A percentile compares a stretch with the other conserved stretches of the same genome.
Evolutionary conservation across 2,329 filamentous ascomycete species (phyloP).

Genomic region (Trichoderma gracile): DNA sequence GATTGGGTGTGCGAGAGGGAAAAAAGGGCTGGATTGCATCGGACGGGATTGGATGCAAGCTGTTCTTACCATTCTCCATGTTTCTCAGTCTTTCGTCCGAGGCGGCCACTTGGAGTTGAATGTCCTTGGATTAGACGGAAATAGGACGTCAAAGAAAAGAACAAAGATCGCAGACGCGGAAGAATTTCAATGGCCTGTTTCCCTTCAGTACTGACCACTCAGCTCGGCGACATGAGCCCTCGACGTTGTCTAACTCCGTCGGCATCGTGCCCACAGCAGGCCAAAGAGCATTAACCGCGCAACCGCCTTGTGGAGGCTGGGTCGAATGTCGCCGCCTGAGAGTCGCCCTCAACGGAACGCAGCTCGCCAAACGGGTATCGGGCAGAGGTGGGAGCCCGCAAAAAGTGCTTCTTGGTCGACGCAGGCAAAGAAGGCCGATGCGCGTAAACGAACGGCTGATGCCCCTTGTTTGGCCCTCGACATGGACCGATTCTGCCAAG

Average conservation of each 20-base stretch:
- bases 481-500: neutral
- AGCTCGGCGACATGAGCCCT: too few species aligned
- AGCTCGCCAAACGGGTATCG: conserved; percentile 11
- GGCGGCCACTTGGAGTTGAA: too few species aligned
- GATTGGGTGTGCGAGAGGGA: conserved; percentile 11
- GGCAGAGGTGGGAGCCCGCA: neutral
- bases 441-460: neutral
- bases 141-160: too few species aligned
- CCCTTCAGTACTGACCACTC: too few species aligned
- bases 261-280: too few species aligned
- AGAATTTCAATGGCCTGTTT: too few species aligned
- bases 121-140: too few species aligned
- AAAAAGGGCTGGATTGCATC: neutral
- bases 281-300: neutral
- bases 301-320: conserved; percentile 10
- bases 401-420: neutral
- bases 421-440: neutral
- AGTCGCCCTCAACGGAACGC: conserved; percentile 6
- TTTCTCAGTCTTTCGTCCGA: too few species aligned
- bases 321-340: neutral
- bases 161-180: too few species aligned
- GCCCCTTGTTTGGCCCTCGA: neutral
- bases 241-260: neutral
- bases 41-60: neutral
- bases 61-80: too few species aligned